phyloP scores from a whole-genome alignment of 2,329 filamentous ascomycete species.

The Cercospora canescens region DNA sequence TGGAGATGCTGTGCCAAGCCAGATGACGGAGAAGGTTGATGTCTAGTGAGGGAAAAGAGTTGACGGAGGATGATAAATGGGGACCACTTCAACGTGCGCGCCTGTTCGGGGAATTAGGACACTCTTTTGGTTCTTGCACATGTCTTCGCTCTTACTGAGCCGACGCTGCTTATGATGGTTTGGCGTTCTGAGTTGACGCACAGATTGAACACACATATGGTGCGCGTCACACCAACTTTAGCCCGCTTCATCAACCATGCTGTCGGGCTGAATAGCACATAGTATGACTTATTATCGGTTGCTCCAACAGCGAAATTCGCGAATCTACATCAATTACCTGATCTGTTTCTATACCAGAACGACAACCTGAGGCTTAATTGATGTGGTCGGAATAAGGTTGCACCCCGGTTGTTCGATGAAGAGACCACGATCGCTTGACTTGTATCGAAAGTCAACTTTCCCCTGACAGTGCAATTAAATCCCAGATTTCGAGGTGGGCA shows the following conservation, averaged over 20 bases:
- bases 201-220: background rate
- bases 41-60: background rate
- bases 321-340: too few species aligned
- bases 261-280: background rate
- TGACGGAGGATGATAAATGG: background rate
- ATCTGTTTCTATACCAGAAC: background rate
- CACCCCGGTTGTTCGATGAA: background rate
- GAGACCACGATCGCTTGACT: background rate
- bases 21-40: background rate
- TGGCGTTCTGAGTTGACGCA: background rate
- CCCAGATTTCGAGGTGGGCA: background rate
- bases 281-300: background rate
- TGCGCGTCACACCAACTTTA: background rate
- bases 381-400: background rate
- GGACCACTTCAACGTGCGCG: background rate
- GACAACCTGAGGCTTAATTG: background rate
- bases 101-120: background rate
- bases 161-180: background rate
- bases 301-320: background rate
- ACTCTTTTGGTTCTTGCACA: background rate
- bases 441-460: background rate
- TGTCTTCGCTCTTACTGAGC: background rate
- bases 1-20: conserved; percentile 3
- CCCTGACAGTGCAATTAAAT: background rate
- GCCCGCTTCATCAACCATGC: background rate